Base-by-base conservation (phyloP, 2,329 filamentous ascomycete genomes). In the Fusarium neocosmosporiellum region DNA sequence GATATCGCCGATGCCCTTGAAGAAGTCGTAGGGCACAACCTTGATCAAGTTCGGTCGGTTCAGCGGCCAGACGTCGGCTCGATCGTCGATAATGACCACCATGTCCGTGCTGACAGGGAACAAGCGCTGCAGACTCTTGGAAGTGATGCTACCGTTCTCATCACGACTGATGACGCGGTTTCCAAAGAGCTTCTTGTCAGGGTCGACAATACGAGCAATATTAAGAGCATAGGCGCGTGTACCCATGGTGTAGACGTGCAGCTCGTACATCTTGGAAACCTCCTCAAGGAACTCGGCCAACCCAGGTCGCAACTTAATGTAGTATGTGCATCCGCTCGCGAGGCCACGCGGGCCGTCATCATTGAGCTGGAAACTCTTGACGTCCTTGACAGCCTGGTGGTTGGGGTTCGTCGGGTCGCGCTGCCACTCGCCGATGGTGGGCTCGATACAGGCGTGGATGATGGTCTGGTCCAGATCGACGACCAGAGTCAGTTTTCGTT, bases 231-330 rank as follows among this genome's bases (percentile, higher is more conserved):
- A 99, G n/a, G 96, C 94, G 72, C 96, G 90, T 24, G 96, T 99
- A 65, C 96, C 96, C 96, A 99, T 99, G 48, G 96, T 99, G 85
- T 99, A 99, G 71, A 99, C 96, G 81, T 99, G 96, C 78, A 98
- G 87, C 84, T 99, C 96, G 83, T 96, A 99, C 77, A 96, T 86
- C 78, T 91, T 88, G 1, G 94, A 90, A 55, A 98, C 88, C 60
- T 90, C 89, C 66, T 93, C 87, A 57, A 99, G 86, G 79, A 99
- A 99, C 46, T 92, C 89, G 70, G 90, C 87, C 59, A 98, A 84
- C 4, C 95, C 95, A 0, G 96, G 96, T 37, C 96, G 94, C 84
- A 98, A 91, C 85, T 99, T 99, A 86, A 99, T 97, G 83, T 98
- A 99, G 83, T 99, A 99, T 89, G 93, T 98, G 80, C 93, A 96